These are phyloP conservation scores for Colletotrichum falcatum DNA, from an alignment of 2,329 filamentous ascomycete species.

Conservation along the genomic window DNA sequence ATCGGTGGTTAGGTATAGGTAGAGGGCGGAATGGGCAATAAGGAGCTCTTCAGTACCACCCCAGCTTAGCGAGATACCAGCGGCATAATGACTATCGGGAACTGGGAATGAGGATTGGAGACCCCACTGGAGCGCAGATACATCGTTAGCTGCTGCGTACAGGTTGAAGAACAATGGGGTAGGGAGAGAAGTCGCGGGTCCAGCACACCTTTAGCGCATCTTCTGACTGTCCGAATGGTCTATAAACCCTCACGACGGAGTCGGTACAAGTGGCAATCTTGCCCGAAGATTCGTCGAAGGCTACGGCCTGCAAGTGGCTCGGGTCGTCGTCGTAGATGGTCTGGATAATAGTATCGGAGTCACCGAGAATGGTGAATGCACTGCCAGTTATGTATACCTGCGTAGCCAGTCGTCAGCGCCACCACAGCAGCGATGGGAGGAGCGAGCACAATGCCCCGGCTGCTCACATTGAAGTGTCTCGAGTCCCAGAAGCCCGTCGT, in stretches of 20 bases:
- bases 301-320: constrained; percentile 76
- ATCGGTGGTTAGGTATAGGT: constrained; percentile 70
- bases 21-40: constrained; percentile 76
- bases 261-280: constrained; percentile 84
- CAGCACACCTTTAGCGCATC: constrained; percentile 78
- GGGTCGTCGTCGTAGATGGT: constrained; percentile 89
- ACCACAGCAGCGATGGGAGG: constrained; percentile 12
- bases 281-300: constrained; percentile 83
- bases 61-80: constrained; percentile 77
- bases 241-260: constrained; percentile 79
- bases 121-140: constrained; percentile 63
- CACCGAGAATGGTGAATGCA: constrained; percentile 85
- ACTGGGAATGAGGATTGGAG: constrained; percentile 72
- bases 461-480: constrained; percentile 77
- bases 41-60: constrained; percentile 87
- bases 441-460: background rate
- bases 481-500: constrained; percentile 79
- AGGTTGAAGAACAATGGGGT: background rate
- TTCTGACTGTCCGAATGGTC: constrained; percentile 77
- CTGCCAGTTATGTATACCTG: constrained; percentile 92
- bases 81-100: constrained; percentile 48
- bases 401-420: constrained; percentile 24
- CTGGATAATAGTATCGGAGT: constrained; percentile 81
- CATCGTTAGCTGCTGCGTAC: constrained; percentile 8
- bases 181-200: background rate